Evolutionary conservation across 805 yeast species (phyloP).

Genomic region (Peterozyma toletana): DNA sequence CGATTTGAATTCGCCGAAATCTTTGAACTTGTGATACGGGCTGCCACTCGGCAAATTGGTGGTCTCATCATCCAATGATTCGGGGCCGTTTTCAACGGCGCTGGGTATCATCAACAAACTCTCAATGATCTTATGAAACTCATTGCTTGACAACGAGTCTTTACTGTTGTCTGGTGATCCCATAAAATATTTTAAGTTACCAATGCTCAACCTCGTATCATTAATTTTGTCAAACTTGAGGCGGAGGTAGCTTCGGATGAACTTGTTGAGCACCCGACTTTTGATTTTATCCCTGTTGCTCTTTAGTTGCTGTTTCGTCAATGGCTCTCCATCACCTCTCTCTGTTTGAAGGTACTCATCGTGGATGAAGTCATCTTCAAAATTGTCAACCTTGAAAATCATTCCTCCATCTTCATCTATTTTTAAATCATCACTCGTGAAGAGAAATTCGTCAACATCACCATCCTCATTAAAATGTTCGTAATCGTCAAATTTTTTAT

Average conservation of each 20-base stretch:
- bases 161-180: constrained; percentile 4
- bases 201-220: constrained; percentile 13
- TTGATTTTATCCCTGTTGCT: constrained; percentile 12
- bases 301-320: constrained; percentile 16
- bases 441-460: constrained; percentile 1
- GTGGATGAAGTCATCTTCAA: constrained; percentile 12
- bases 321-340: constrained; percentile 4
- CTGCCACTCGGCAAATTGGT: neutral
- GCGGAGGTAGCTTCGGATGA: constrained; percentile 17
- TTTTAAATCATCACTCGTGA: constrained; percentile 1
- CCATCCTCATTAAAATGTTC: neutral
- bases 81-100: neutral
- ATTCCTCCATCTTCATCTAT: constrained; percentile 7
- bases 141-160: constrained; percentile 7
- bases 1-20: neutral
- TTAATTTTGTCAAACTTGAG: constrained; percentile 14
- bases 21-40: neutral
- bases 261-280: constrained; percentile 17
- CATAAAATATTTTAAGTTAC: constrained; percentile 17
- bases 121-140: constrained; percentile 1
- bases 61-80: neutral
- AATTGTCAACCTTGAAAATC: constrained; percentile 4
- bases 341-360: constrained; percentile 3
- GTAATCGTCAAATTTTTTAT: too few relatives aligned
- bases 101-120: neutral